These are phyloP conservation scores for Globisporangium lucens DNA, from an alignment of 352 stramenopile genomes.

Conservation along the genomic window DNA sequence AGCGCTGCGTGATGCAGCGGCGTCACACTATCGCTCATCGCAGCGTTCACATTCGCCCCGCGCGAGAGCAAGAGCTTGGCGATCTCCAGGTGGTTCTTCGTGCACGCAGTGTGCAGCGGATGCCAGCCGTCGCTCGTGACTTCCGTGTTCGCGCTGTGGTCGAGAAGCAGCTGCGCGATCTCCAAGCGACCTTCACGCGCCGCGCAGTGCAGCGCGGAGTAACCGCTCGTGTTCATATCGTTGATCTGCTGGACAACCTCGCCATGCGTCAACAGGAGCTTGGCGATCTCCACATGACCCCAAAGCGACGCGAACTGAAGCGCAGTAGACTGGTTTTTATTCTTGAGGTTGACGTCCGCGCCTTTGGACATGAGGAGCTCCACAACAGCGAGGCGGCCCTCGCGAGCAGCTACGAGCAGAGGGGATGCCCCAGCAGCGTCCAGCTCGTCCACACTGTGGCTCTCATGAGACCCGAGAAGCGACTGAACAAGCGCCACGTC, in stretches of 20 bases:
- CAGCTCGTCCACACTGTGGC: constrained; percentile 7
- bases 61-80: constrained; percentile 7
- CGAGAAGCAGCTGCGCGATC: constrained; percentile 8
- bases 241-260: not conserved
- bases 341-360: not conserved
- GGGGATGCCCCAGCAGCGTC: constrained; percentile 9
- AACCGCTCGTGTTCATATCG: constrained; percentile 10
- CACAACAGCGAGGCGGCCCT: constrained; percentile 10
- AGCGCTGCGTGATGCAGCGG: constrained; percentile 6
- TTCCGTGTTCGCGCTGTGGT: constrained; percentile 6
- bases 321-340: constrained; percentile 6
- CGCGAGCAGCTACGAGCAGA: constrained; percentile 11
- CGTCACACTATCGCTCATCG: constrained; percentile 9
- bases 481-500: not conserved
- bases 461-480: not conserved
- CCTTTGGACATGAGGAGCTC: constrained; percentile 4
- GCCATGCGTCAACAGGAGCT: constrained; percentile 3
- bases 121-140: constrained; percentile 13
- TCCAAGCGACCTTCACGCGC: constrained; percentile 2
- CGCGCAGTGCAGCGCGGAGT: constrained; percentile 12
- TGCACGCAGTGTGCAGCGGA: constrained; percentile 11
- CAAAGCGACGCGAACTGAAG: constrained; percentile 5
- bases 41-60: constrained; percentile 7
- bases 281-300: not conserved
- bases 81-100: constrained; percentile 8